Base-by-base conservation (phyloP, 129 eudicot species). In the Rutidosis leptorrhynchoides region DNA sequence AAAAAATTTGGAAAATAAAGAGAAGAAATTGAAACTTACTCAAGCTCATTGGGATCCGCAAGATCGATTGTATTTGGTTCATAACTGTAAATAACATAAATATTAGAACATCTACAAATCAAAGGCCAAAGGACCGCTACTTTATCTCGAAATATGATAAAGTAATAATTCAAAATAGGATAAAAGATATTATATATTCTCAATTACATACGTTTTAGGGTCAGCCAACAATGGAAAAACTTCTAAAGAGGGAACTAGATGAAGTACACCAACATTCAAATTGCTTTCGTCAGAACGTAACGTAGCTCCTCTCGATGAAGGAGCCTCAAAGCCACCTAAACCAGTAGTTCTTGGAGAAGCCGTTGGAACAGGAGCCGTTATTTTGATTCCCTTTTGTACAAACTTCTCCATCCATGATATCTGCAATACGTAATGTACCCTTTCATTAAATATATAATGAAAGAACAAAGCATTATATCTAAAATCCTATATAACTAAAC, bases 361-460 rank as follows among this genome's bases (percentile, higher is more conserved):
- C 96, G 75, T 86, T 35, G 99, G 99, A 74, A 93, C 95, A 45
- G 99, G 99, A 69, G 96, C 96, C n/a, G 92, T 86, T 22, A 93
- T 93, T 78, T 93, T 90, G 55, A 80, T 93, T 74, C 99, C 96
- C 74, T 84, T 89, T 37, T 56, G 86, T 64, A 94, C 90, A 84
- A 94, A 94, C 74, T 94, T 89, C 69, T 89, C 95, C 99, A 94
- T 94, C 99, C 99, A 94, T 28, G 97, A 94, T 79, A 94, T 94
- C 99, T 94, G 87, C 83, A 81, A 76, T 51, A 26, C 62, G 21
- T 65, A 73, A 10, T 37, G 46, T 54, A 64, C 14, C 48, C 15
- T 61, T 11, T 19, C 15, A 17, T 53, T 52, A 53, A 66, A n/a
- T n/a, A n/a, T 6, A 16, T 16, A 53, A 15, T 33, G 3, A 8